Conservation (phyloP, 2,329 filamentous ascomycete genomes). For the Penicillium digitatum region DNA sequence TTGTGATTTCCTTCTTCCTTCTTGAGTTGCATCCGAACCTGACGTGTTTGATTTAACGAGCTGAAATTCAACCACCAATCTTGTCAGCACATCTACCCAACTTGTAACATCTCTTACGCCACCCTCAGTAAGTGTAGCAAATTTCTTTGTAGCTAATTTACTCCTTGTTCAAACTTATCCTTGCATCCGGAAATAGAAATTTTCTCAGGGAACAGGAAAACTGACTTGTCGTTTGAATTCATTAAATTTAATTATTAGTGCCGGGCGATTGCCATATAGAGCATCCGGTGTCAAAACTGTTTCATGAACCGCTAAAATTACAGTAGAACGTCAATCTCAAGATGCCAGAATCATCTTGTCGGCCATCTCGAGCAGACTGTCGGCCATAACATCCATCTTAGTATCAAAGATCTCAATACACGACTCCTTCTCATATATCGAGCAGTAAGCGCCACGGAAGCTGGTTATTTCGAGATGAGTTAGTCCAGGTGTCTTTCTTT, state of each 20-base stretch:
- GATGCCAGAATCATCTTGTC: slow-evolving; percentile 26
- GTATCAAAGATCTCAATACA: slow-evolving; percentile 49
- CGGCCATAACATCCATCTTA: slow-evolving; percentile 51
- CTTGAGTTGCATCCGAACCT: too few species aligned
- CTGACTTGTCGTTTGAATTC: background rate
- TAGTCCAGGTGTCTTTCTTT: background rate
- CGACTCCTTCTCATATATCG: slow-evolving; percentile 51
- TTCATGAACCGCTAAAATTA: background rate
- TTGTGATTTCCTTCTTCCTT: too few species aligned
- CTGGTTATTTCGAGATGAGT: background rate
- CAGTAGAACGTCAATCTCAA: background rate
- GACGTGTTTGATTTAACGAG: too few species aligned
- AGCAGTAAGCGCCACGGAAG: slow-evolving; percentile 53
- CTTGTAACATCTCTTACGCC: background rate
- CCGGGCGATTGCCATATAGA: background rate
- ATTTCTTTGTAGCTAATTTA: background rate
- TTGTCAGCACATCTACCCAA: background rate
- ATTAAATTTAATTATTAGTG: background rate
- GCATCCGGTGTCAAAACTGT: background rate
- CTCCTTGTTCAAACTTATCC: background rate
- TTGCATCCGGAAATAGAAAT: background rate
- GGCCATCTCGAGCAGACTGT: slow-evolving; percentile 49
- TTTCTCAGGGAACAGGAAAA: background rate
- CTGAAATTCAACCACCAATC: background rate
- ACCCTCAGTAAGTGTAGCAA: background rate